Evolutionary conservation across 1,284 basidiomycete species (phyloP), one percentile per base, ranked within the genome.

Genomic region (Melampsora americana): DNA sequence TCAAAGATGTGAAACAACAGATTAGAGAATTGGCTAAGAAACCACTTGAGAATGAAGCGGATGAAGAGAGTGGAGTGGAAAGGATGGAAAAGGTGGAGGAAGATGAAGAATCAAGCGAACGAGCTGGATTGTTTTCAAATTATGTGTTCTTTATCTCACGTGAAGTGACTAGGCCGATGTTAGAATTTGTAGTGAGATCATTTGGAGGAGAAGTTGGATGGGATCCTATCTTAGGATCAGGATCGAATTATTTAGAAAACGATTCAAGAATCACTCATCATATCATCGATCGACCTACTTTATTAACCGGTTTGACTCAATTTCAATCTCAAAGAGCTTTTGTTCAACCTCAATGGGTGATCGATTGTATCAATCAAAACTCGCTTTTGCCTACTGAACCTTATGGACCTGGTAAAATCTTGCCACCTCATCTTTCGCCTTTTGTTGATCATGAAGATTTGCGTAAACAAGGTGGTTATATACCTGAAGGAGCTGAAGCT

Each of bases 301-400:
- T 82, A 2, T 81, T 82, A 3, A 76, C 79, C 42, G 80, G 79
- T 39, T 12, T 56, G 14, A 78, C 80, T 9, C 30, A 32, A 46
- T 28, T 46, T 42, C 16, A 70, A 74, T 68, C 86, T 69, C 88
- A 89, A 82, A 87, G 95, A 80, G 92, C 92, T 80, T 93, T 92
- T 84, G 87, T 99, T 11, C 96, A 99, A 84, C 96, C 96, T 20
- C 96, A 99, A 84, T 99, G 96, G 95, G 88, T 98, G 35, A 92
- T 95, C 46, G 96, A 99, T 84, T 96, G 92, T 82, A 89, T 96
- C 81, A 99, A 99, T 83, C 88, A 89, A 28, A 88, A 89, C 23
- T 92, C 88, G 82, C 87, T 97, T 74, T 86, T 98, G 44, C 87
- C 93, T 0, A 92, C 95, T 80, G 94, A 91, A 77, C 86, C 88